Evolutionary conservation across 2,329 filamentous ascomycete species (phyloP).

Genomic region (Pseudocercospora crystallina): DNA sequence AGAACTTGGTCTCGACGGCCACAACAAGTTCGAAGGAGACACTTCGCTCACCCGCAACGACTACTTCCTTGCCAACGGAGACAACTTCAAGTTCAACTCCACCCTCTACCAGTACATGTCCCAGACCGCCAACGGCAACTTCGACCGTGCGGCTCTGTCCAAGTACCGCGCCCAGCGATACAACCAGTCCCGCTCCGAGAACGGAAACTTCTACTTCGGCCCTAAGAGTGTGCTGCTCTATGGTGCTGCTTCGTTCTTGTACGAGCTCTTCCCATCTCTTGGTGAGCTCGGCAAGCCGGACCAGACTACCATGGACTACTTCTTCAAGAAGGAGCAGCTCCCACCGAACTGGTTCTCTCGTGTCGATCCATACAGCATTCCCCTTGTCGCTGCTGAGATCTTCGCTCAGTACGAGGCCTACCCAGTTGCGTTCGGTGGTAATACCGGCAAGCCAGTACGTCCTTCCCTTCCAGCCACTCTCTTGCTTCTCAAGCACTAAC

Average conservation of each 20-base stretch:
- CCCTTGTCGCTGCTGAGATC: constrained; percentile 42
- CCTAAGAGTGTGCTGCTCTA: constrained; percentile 41
- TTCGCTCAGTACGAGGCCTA: constrained; percentile 41
- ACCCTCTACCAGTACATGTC: constrained; percentile 44
- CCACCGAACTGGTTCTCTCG: constrained; percentile 37
- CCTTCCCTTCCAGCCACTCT: no score
- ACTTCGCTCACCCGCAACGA: constrained; percentile 45
- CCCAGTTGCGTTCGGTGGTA: constrained; percentile 46
- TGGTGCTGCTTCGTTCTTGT: constrained; percentile 47
- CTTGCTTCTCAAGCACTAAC: no score
- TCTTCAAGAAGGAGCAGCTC: constrained; percentile 44
- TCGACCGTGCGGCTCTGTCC: constrained; percentile 40
- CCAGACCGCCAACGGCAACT: constrained; percentile 34
- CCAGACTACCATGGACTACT: constrained; percentile 30
- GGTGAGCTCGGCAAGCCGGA: constrained; percentile 13
- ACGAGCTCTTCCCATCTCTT: constrained; percentile 42
- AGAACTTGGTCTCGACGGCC: constrained; percentile 44
- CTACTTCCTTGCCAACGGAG: constrained; percentile 38
- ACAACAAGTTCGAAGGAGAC: constrained; percentile 48
- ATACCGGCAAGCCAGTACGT: constrained; percentile 38
- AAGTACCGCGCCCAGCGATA: constrained; percentile 44
- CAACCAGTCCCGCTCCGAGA: constrained; percentile 39
- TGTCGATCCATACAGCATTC: constrained; percentile 37
- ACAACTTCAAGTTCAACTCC: constrained; percentile 44
- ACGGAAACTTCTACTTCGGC: constrained; percentile 46